These are phyloP conservation scores for Poa annua DNA, from an alignment of 176 grass and related monocot genomes.

Conservation along the genomic window DNA sequence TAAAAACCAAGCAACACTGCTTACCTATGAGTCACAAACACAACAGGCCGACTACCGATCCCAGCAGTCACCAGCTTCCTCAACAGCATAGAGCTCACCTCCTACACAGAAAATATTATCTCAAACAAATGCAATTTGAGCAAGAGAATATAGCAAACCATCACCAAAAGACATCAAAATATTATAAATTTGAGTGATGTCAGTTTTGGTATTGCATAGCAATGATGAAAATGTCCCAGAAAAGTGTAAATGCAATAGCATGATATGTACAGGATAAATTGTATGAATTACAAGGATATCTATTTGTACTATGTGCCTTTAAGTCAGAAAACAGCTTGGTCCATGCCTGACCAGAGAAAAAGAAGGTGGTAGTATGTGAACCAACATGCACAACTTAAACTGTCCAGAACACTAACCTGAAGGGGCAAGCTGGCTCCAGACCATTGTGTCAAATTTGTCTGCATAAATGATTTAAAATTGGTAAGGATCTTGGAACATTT, in stretches of 20 bases:
- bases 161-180: constrained; percentile 1
- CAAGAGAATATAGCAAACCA: constrained; percentile 34
- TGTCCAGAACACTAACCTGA: constrained; percentile 68
- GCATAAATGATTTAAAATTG: constrained; percentile 57
- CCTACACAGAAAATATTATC: constrained; percentile 57
- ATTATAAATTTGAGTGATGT: constrained; percentile 3
- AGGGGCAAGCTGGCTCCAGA: constrained; percentile 94
- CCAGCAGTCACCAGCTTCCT: constrained; percentile 80
- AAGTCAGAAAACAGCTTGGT: constrained; percentile 21
- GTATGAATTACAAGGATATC: background rate
- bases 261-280: background rate
- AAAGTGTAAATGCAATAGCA: constrained; percentile 3
- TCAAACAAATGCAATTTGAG: background rate
- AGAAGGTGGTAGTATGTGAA: background rate
- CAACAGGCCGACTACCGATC: constrained; percentile 81
- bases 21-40: constrained; percentile 97
- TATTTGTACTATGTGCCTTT: background rate
- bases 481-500: constrained; percentile 33
- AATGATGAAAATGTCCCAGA: constrained; percentile 6
- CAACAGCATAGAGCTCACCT: constrained; percentile 93
- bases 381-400: constrained; percentile 7
- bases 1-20: constrained; percentile 8
- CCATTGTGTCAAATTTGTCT: constrained; percentile 99
- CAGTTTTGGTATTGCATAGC: background rate
- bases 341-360: constrained; percentile 3